Conservation (phyloP, 305 asterid species). For the Fraxinus nigra region DNA sequence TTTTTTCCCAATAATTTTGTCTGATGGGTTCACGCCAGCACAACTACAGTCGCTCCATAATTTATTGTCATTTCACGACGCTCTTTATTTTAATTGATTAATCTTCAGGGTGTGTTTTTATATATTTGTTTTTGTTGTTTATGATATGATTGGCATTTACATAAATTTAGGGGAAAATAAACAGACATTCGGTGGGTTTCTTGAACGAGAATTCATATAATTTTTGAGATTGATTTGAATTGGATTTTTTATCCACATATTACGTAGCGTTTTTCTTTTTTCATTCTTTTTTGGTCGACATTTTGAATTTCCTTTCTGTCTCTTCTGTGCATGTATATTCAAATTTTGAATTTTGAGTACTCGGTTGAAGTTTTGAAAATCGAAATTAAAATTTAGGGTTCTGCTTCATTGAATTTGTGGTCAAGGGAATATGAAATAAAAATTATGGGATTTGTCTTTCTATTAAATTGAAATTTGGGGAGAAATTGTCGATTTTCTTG, state of each 20-base stretch:
- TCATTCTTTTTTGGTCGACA: background rate
- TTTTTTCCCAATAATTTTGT: background rate
- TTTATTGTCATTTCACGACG: background rate
- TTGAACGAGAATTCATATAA: slow-evolving; percentile 28
- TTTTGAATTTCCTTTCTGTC: background rate
- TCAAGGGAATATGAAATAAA: background rate
- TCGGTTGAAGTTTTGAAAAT: background rate
- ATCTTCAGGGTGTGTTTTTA: background rate
- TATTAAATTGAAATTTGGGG: background rate
- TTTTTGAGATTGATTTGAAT: slow-evolving; percentile 31
- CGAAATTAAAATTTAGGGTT: background rate
- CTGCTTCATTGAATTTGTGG: background rate
- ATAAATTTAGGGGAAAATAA: slow-evolving; percentile 14
- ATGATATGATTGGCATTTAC: slow-evolving; percentile 2
- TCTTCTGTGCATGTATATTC: background rate
- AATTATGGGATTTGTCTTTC: background rate
- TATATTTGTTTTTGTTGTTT: background rate
- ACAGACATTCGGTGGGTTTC: slow-evolving; percentile 29
- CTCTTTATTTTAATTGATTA: background rate
- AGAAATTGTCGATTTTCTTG: background rate
- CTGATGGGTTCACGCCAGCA: background rate
- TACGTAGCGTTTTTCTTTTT: slow-evolving; percentile 21
- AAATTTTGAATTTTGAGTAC: background rate
- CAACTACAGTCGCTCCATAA: background rate
- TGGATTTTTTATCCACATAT: slow-evolving; percentile 26